A percentile compares a stretch with the other conserved stretches of the same genome.
These are phyloP conservation scores for Scedosporium aurantiacum DNA, from an alignment of 2,329 filamentous ascomycete genomes.

Conservation along the genomic window DNA sequence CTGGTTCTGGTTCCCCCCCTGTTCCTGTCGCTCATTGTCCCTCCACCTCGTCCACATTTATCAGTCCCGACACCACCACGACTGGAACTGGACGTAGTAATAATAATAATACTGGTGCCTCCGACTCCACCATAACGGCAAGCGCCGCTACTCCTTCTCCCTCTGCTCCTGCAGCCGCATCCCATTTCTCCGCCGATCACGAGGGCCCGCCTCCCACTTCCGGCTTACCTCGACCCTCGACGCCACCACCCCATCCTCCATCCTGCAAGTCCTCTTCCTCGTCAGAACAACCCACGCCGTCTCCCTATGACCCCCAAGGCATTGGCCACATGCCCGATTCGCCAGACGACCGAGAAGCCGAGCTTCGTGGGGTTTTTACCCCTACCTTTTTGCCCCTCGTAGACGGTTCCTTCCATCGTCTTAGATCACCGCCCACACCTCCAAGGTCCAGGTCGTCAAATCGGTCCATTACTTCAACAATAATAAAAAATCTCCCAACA, in stretches of 20 bases:
- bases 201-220: slow-evolving; percentile 10
- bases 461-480: not conserved
- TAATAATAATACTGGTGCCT: slow-evolving; percentile 14
- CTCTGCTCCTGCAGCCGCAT: not conserved
- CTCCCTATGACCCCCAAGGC: not conserved
- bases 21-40: not conserved
- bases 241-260: slow-evolving; percentile 4
- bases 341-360: slow-evolving; percentile 14
- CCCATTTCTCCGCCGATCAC: slow-evolving; percentile 11
- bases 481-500: not conserved
- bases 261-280: not conserved
- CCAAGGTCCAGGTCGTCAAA: not conserved
- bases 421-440: slow-evolving; percentile 12
- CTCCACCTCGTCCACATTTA: slow-evolving; percentile 5
- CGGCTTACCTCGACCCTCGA: slow-evolving; percentile 5
- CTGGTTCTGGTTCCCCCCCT: not conserved
- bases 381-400: slow-evolving; percentile 52
- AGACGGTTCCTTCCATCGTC: slow-evolving; percentile 28
- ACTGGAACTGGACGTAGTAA: too few species aligned
- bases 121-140: slow-evolving; percentile 14
- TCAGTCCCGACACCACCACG: slow-evolving; percentile 14
- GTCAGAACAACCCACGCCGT: not conserved
- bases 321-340: slow-evolving; percentile 19
- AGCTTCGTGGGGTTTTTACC: slow-evolving; percentile 52
- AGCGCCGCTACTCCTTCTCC: slow-evolving; percentile 1